Base-by-base conservation (phyloP, 164 flowering plant genomes). In the Aristolochia contorta region DNA sequence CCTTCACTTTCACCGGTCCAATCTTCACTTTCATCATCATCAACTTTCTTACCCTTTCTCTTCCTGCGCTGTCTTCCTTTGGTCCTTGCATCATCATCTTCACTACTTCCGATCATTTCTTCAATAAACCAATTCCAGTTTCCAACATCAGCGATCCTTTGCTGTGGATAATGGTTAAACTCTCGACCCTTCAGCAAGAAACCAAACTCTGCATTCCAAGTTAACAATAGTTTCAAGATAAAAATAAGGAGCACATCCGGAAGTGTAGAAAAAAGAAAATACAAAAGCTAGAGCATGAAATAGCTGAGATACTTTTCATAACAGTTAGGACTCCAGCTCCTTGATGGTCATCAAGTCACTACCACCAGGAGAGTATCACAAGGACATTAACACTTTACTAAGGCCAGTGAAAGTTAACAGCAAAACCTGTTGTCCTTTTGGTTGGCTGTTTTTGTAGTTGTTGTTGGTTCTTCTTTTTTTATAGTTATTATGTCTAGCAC, bases 51-150 rank as follows among this genome's bases (percentile, higher is more conserved):
- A 66, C 50, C 74, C 72, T 56, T 78, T 51, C 73, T 76, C 60
- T 67, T 64, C 57, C 46, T 62, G 60, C 54, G 50, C 47, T 56
- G 66, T 57, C 57, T 60, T 27, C 63, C 48, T 60, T 23, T 63
- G n/a, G 53, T 57, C 27, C 21, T 6, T 9, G n/a, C 57, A 18
- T 74, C 81, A 41, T 81, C 89, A 57, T 80, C 81, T 6, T 74
- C 85, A 62, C 70, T 73, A 18, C 69, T 79, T 57, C 66, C 72
- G 1, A 54, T 67, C 50, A 66, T 47, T 50, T 83, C 85, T 59
- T 88, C 89, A 49, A 92, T 76, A 63, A 84, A 87, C 98, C 98
- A 89, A 32, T 87, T 65, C 95, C 89, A 87, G 7, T 75, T 64
- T 70, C 75, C 82, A n/a, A 77, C 56, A 47, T 77, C 75, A 12